Evolutionary conservation across 768 basidiomycete genomes (phyloP), one percentile per base, ranked within the genome.

Genomic region (Kwoniella sp.): DNA sequence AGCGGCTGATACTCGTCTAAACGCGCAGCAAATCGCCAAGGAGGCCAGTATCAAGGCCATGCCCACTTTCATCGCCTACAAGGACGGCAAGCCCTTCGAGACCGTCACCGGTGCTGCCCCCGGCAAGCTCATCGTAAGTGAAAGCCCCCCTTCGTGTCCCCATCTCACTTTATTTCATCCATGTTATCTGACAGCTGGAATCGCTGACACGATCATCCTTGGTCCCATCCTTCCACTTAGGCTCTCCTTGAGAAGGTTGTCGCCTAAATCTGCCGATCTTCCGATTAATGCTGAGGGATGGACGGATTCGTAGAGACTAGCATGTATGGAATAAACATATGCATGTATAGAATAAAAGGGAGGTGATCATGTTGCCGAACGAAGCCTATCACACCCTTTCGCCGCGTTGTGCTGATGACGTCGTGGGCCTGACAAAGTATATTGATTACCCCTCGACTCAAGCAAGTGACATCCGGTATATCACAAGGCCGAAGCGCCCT

Each of bases 41-140:
- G 71, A 74, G 25, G 74, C 73, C 41, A 65, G 59, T 11, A 76
- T 83, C 65, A 63, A 73, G 37, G 78, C 80, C 31, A 83, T 83
- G 82, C 82, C 82, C 8, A 83, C 82, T 4, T 83, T 83, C 71
- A 63, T 77, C 31, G 79, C 79, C 41, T 77, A 79, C 74, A 73
- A 77, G 65, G 73, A 76, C 53, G 82, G 81, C n/a, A 55, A 77
- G 45, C 74, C 72, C 60, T 70, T 82, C 28, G 78, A 77, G 28
- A 71, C 76, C 30, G 61, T 82, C 23, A 71, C 72, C 28, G 82
- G 82, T 26, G 82, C 82, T 29, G 65, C 62, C 15, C 78, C 78
- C 20, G 75, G 73, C 45, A 79, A 81, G 67, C 62, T 81, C 45
- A 72, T 63, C 57, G 79, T 80, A 67, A 71, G 78, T 9, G 23